Percentiles rank a stretch among this genome's conserved stretches.
Evolutionary conservation across 2,329 filamentous ascomycete species (phyloP).

Genomic region (Sclerotinia glacialis): DNA sequence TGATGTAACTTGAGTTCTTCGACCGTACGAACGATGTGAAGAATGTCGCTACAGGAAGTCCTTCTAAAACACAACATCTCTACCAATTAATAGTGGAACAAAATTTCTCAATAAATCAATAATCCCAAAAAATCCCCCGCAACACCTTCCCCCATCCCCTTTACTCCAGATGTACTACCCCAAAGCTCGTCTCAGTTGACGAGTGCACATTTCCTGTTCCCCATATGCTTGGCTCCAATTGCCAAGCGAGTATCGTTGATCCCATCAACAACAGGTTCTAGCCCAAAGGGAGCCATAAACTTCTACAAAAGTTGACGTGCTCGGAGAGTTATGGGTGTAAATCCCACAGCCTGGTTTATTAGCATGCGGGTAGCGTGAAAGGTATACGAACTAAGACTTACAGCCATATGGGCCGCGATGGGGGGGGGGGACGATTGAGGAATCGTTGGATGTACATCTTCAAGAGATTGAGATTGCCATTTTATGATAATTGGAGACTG

Average conservation of each 20-base stretch:
- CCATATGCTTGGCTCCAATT: background rate
- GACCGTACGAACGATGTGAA: background rate
- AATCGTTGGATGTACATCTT: conserved; percentile 1
- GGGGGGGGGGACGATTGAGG: background rate
- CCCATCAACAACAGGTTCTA: background rate
- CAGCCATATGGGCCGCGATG: background rate
- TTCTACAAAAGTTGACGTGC: background rate
- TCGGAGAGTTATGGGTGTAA: background rate
- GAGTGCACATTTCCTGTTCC: background rate
- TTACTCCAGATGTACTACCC: too few relatives aligned
- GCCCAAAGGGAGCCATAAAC: background rate
- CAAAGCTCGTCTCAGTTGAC: background rate
- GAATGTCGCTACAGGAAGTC: background rate
- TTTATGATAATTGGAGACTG: background rate
- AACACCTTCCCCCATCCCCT: background rate
- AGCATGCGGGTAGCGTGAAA: background rate
- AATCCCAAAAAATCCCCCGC: background rate
- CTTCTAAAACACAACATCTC: background rate
- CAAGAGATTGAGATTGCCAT: background rate
- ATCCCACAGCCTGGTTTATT: background rate
- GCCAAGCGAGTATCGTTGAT: background rate
- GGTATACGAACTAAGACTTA: background rate
- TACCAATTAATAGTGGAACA: background rate
- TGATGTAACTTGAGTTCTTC: background rate
- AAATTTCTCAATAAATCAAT: background rate